A percentile compares a stretch with the other conserved stretches of the same genome.
These are phyloP conservation scores for Xanthoparmelia taractica DNA, from an alignment of 495 filamentous ascomycete species.

Conservation along the genomic window DNA sequence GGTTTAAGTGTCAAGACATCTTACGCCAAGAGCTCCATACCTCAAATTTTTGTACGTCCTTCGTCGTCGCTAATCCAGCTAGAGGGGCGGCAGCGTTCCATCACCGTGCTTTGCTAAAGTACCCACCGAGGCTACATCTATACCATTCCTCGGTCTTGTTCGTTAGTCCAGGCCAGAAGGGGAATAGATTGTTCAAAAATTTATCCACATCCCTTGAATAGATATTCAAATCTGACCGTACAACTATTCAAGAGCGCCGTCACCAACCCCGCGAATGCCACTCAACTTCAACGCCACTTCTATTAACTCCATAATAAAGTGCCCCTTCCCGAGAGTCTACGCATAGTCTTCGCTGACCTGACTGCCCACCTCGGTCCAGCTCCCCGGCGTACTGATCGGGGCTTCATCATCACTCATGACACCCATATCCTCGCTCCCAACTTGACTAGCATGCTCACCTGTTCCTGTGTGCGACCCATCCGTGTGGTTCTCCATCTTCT, in stretches of 20 bases:
- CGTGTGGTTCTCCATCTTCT: constrained; percentile 29
- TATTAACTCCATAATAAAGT: not conserved
- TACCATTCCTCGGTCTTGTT: not conserved
- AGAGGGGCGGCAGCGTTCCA: no score
- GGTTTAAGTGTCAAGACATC: no score
- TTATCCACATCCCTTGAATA: not conserved
- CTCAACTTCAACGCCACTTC: not conserved
- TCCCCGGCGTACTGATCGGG: constrained; percentile 56
- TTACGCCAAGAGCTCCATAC: not conserved
- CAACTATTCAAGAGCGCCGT: not conserved
- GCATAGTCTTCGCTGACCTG: constrained; percentile 46
- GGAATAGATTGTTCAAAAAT: not conserved
- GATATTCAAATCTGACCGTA: not conserved
- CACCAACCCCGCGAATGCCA: not conserved
- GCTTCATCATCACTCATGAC: constrained; percentile 60
- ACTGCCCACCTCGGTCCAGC: constrained; percentile 75
- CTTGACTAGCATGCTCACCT: constrained; percentile 24
- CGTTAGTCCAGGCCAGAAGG: not conserved
- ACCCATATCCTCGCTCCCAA: constrained; percentile 39
- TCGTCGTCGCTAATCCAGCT: no score
- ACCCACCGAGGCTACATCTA: not conserved
- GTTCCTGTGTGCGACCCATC: constrained; percentile 27
- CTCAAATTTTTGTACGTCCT: no score
- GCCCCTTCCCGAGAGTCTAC: not conserved
- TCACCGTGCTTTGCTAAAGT: not conserved